These are phyloP conservation scores for Saccharomycopsis fermentans DNA, from an alignment of 805 yeast species.

Conservation along the genomic window DNA sequence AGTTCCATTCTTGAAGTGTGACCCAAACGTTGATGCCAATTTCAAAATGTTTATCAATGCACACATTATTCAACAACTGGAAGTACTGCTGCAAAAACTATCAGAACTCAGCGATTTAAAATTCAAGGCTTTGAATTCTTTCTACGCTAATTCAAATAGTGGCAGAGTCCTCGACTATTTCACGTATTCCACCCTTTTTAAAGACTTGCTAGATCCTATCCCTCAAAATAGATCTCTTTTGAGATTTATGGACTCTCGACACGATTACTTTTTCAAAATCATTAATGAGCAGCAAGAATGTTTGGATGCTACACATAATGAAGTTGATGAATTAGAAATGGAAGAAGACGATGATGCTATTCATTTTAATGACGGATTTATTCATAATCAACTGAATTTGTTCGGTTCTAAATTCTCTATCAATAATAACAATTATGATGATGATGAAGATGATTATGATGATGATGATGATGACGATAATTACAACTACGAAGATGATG, in stretches of 20 bases:
- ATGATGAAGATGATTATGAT: not conserved
- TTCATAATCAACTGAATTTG: not conserved
- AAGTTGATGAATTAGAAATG: constrained; percentile 40
- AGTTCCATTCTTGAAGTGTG: constrained; percentile 70
- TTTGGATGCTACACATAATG: constrained; percentile 41
- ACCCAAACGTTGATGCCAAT: constrained; percentile 53
- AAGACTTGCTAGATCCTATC: constrained; percentile 45
- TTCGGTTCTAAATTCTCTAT: not conserved
- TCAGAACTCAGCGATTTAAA: not conserved
- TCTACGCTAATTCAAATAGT: not conserved
- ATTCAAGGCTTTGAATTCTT: not conserved
- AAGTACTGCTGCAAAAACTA: not conserved
- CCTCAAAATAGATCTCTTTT: constrained; percentile 53
- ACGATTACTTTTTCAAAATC: not conserved
- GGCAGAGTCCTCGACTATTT: constrained; percentile 54
- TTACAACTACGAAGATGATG: constrained; percentile 8
- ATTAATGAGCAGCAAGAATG: constrained; percentile 25
- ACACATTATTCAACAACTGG: not conserved
- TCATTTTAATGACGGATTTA: not conserved
- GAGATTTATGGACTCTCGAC: not conserved
- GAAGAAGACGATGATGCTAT: constrained; percentile 18
- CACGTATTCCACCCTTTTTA: constrained; percentile 63
- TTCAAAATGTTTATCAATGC: constrained; percentile 53
- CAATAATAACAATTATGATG: not conserved
- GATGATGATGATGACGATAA: constrained; percentile 2